phyloP scores from a whole-genome alignment of 2,329 filamentous ascomycete species.

The Triangularia verruculosa region DNA sequence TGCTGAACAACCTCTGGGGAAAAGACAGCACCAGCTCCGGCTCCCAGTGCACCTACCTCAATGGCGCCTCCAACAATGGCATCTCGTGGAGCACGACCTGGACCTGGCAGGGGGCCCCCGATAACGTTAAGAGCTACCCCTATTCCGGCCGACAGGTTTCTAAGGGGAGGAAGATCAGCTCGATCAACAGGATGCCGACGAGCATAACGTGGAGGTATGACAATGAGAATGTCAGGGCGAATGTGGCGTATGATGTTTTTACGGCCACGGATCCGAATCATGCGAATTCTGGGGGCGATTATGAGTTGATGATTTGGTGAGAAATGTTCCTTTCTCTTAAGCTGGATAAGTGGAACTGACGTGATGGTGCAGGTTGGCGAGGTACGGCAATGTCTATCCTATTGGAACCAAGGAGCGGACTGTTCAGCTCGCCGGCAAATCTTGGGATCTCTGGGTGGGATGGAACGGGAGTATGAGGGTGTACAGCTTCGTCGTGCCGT shows the following conservation, averaged over 20 bases:
- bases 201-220: constrained; percentile 44
- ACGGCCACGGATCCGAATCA: constrained; percentile 41
- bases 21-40: constrained; percentile 34
- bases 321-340: neutral
- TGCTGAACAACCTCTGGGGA: constrained; percentile 46
- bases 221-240: constrained; percentile 48
- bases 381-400: constrained; percentile 55
- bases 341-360: neutral
- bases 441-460: constrained; percentile 53
- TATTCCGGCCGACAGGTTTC: constrained; percentile 39
- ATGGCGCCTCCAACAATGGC: constrained; percentile 32
- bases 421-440: constrained; percentile 45
- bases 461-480: constrained; percentile 53
- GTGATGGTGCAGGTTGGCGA: constrained; percentile 42
- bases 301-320: constrained; percentile 64
- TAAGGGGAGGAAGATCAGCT: constrained; percentile 30
- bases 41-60: constrained; percentile 41
- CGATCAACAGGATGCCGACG: constrained; percentile 35
- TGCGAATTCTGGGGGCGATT: constrained; percentile 40
- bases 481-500: constrained; percentile 43
- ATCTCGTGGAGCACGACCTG: constrained; percentile 41
- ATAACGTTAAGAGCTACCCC: constrained; percentile 44
- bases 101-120: constrained; percentile 39
- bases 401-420: constrained; percentile 50
- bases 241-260: constrained; percentile 63